Evolutionary conservation across 164 flowering plant genomes (phyloP).

Genomic region (Vitis rupestris): DNA sequence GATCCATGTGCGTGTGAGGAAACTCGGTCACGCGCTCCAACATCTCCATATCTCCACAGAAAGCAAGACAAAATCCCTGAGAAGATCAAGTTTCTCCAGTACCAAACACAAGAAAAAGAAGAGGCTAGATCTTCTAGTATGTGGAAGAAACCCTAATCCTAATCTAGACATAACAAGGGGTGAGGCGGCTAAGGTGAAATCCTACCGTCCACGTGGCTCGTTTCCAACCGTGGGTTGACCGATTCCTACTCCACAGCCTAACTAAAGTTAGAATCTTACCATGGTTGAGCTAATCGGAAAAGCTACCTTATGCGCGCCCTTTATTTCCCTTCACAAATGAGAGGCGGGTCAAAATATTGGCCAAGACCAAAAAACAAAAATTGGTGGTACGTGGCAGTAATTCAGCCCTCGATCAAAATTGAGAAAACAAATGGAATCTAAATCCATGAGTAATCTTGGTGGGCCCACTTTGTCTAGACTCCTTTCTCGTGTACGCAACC

Average conservation of each 20-base stretch:
- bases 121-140: not conserved
- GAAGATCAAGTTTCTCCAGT: not conserved
- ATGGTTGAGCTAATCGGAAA: constrained; percentile 16
- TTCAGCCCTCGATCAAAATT: no score
- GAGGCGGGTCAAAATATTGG: no score
- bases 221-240: constrained; percentile 5
- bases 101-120: not conserved
- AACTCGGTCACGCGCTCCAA: constrained; percentile 55
- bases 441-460: no score
- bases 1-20: constrained; percentile 50
- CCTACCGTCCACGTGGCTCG: constrained; percentile 42
- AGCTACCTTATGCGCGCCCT: no score
- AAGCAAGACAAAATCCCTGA: not conserved
- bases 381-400: no score
- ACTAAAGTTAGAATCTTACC: constrained; percentile 6
- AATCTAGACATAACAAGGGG: constrained; percentile 2
- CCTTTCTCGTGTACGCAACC: no score
- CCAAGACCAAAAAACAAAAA: no score
- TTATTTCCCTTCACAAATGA: no score
- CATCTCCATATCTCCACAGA: constrained; percentile 47
- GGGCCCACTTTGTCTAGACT: no score
- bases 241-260: no score
- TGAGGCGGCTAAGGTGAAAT: constrained; percentile 20
- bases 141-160: constrained; percentile 14
- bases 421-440: no score